A percentile compares a stretch with the other conserved stretches of the same genome.
Conservation (phyloP, 495 filamentous ascomycete genomes). For the Xylaria curta region DNA sequence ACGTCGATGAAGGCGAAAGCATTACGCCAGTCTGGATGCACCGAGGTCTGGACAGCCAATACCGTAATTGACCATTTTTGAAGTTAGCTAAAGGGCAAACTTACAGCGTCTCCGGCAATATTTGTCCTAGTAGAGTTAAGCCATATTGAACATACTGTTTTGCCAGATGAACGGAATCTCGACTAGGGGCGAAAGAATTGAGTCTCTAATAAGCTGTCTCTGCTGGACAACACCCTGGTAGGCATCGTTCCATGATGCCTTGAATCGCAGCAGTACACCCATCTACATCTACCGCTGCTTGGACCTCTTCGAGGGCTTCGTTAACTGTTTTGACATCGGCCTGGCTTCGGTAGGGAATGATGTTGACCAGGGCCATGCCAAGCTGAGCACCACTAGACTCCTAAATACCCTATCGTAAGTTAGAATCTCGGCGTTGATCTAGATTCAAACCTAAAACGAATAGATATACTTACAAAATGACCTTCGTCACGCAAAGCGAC, state of each 20-base stretch:
- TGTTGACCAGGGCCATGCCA: conserved; percentile 9
- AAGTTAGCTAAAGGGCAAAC: neutral
- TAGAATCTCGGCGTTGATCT: neutral
- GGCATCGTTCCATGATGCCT: conserved; percentile 13
- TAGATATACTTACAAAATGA: conserved; percentile 5
- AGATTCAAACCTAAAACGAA: neutral
- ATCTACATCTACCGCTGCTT: neutral
- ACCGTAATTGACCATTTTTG: neutral
- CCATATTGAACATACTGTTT: conserved; percentile 8
- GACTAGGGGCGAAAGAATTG: neutral
- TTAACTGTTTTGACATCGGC: neutral
- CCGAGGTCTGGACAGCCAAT: conserved; percentile 1
- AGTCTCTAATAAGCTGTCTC: conserved; percentile 5
- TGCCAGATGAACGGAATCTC: conserved; percentile 20
- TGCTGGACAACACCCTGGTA: conserved; percentile 12
- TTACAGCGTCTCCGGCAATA: conserved; percentile 12
- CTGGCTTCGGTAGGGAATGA: conserved; percentile 3
- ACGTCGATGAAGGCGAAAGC: conserved; percentile 14
- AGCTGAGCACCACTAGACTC: conserved; percentile 1
- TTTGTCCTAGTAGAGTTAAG: neutral
- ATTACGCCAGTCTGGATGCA: conserved; percentile 14
- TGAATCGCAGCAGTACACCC: conserved; percentile 7
- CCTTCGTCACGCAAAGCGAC: neutral
- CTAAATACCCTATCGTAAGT: conserved; percentile 15
- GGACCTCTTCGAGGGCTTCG: conserved; percentile 6